Conservation (phyloP, 176 grass and related monocot genomes). For the Guadua angustifolia region DNA sequence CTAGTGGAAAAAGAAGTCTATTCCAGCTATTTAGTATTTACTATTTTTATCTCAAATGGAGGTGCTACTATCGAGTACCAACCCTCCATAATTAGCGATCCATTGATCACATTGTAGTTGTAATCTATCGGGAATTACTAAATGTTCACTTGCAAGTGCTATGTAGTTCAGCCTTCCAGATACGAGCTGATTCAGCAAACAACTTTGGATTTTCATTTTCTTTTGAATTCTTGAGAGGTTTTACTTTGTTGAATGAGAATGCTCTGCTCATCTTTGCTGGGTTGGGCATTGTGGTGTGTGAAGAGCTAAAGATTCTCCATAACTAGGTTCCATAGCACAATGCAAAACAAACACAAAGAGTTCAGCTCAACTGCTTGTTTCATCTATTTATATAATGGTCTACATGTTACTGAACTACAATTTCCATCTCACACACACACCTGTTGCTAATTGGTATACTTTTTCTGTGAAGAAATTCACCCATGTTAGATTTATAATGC, state of each 20-base stretch:
- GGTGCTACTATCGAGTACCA: not conserved
- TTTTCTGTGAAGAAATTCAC: no score
- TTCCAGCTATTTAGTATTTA: constrained; percentile 4
- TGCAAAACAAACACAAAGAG: no score
- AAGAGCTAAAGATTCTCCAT: no score
- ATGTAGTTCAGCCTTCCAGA: constrained; percentile 19
- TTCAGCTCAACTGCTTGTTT: no score
- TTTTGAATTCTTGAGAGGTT: constrained; percentile 17
- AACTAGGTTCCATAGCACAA: no score
- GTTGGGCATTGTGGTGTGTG: no score
- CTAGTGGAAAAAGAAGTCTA: constrained; percentile 1
- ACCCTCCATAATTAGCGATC: not conserved
- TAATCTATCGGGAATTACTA: not conserved
- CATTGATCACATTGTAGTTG: not conserved
- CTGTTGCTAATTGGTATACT: no score
- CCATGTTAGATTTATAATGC: no score
- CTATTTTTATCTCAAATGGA: constrained; percentile 10
- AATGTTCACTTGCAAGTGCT: not conserved
- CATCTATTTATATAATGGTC: no score
- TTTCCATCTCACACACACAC: no score
- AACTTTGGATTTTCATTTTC: not conserved
- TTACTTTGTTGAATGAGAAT: constrained; percentile 7
- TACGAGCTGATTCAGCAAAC: not conserved
- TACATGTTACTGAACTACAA: no score
- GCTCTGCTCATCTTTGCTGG: constrained; percentile 7